Base-by-base conservation (phyloP, 1,139 yeast species). In the Hyphopichia wangnamkhiaoensis region DNA sequence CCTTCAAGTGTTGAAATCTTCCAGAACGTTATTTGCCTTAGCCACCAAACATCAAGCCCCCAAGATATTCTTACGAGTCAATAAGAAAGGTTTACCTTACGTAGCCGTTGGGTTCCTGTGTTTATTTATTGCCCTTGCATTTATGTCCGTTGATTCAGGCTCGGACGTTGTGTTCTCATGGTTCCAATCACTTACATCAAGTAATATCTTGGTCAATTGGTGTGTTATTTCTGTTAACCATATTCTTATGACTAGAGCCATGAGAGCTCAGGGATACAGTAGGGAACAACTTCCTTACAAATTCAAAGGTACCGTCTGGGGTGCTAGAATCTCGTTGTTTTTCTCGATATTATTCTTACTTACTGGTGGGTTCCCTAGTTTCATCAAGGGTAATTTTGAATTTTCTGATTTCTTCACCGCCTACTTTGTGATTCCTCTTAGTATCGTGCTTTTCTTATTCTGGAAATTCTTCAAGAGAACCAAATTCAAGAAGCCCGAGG, bases 41-140 rank as follows among this genome's bases (percentile, higher is more conserved):
- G 80, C 81, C 4, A 57, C 67, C 14, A 69, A 68, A 44, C 66
- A 69, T 2, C 71, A 66, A 42, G 81, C 80, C 4, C 82, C 83
- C 42, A 59, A 55, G 38, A 47, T 73, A 28, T 69, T 76, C 47
- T 58, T 67, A 15, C 68, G 53, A 45, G 62, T 70, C 14, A 75
- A 64, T 51, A 65, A 61, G 37, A 57, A 55, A 35, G 79, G 79
- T 42, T 61, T 71, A 23, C 80, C 80, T 2, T 45, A 37, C 34
- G 58, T 57, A 18, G 74, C 71, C 1, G 61, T 69, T 13, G 38
- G 47, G 0, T 38, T 63, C 14, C 53, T 59, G 3, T 53, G 59
- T 3, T 24, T 51, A 2, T n/a, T n/a, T n/a, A n/a, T n/a, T n/a
- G 63, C 59, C 16, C 53, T 52, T 40, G 61, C 63, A n/a, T 63